Base-by-base conservation (phyloP, 495 filamentous ascomycete genomes). In the Bacidia gigantensis region DNA sequence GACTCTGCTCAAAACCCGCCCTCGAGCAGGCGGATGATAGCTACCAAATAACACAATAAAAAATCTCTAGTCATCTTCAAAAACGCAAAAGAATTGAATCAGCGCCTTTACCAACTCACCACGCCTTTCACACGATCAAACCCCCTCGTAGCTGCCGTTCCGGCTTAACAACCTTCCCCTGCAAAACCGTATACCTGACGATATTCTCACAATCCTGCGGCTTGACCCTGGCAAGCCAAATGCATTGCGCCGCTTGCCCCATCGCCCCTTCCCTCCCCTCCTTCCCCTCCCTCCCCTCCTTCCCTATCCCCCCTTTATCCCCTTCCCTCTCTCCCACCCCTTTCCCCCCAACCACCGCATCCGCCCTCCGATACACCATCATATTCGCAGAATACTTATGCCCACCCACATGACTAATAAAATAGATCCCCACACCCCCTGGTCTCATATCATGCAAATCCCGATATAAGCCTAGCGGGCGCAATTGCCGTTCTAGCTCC, bases 151-250 rank as follows among this genome's bases (percentile, higher is more conserved):
- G 58, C 75, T 95, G 89, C 49, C 75, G 69, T 58, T 78, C 80
- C 20, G 87, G 82, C 71, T 96, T 93, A 35, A 97, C 78, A 18
- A 97, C 82, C 72, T 94, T 96, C 3, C 92, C 93, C 72, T 95
- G 81, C 58, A 96, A 60, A 1, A 98, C 78, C 0, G 93, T 97
- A 65, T 81, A 93, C 64, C 79, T 76, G 39, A 98, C 80, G 48
- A 98, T 83, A 52, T 87, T 88, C 74, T 95, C 92, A 53, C 93
- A 95, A 62, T 98, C 88, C 69, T 92, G 86, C 1, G 93, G 92
- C 61, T 75, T 65, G 10, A 98, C 82, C 26, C 89, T 73, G 38
- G 90, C 92, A 20, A 98, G 70, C 92, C 92, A 98, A 55, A 98
- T 90, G 49, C 89, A 90, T 71, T 95, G 89, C 49, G 74, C 78